A percentile compares a stretch with the other conserved stretches of the same genome.
These are phyloP conservation scores for Lepiota brunneoincarnata DNA, from an alignment of 768 basidiomycete species.

Conservation along the genomic window DNA sequence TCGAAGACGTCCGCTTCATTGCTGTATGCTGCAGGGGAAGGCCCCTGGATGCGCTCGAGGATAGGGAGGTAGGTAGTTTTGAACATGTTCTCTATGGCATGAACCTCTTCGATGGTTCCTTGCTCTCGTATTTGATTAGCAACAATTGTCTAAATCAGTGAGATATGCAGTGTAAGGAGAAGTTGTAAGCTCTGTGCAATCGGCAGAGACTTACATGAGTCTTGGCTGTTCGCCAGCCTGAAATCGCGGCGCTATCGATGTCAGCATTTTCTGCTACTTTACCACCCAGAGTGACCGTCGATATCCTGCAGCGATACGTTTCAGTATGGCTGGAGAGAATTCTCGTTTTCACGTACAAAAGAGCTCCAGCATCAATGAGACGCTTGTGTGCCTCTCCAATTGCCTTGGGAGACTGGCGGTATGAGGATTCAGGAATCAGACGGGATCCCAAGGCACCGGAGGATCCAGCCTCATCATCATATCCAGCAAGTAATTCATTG, in stretches of 20 bases:
- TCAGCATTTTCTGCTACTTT: constrained; percentile 31
- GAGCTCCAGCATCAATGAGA: constrained; percentile 14
- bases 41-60: constrained; percentile 22
- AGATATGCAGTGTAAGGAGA: neutral
- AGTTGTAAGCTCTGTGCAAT: too few species aligned
- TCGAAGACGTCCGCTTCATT: constrained; percentile 33
- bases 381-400: constrained; percentile 19
- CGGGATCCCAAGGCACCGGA: constrained; percentile 7
- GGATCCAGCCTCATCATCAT: constrained; percentile 1
- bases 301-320: neutral
- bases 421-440: constrained; percentile 8
- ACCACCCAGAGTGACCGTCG: neutral
- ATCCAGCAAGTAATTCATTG: neutral
- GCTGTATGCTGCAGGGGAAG: constrained; percentile 28
- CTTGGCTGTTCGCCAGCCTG: constrained; percentile 36
- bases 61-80: constrained; percentile 20
- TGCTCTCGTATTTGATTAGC: neutral
- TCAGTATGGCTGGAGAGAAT: neutral
- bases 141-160: neutral
- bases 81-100: constrained; percentile 19
- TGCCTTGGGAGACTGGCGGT: constrained; percentile 1
- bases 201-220: constrained; percentile 26
- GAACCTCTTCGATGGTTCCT: constrained; percentile 12
- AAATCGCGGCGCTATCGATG: constrained; percentile 29
- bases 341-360: neutral